Base-by-base conservation (phyloP, 1,139 yeast species). In the Suhomyces wounanorum region DNA sequence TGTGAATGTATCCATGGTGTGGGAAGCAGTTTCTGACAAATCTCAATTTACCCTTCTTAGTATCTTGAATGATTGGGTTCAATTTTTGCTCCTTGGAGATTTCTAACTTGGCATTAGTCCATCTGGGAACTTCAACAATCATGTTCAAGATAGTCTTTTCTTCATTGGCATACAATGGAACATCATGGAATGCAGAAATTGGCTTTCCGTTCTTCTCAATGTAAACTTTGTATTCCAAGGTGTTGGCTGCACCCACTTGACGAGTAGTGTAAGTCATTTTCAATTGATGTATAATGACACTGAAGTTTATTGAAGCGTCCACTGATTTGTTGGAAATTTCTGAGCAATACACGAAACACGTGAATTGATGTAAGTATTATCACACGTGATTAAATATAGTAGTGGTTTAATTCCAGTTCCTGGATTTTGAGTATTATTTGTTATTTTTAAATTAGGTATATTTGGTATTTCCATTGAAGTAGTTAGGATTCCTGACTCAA, bases 71-170 rank as follows among this genome's bases (percentile, higher is more conserved):
- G 56, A 94, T 92, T 54, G 99, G 99, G 75, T 94, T 94, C 64
- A 87, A 82, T 49, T 81, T 75, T 47, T 78, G 69, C 54, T 84
- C 87, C 73, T 85, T 89, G 63, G 87, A 82, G 63, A 94, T 89
- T 73, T 92, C 97, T 74, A 90, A 81, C 74, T 92, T 92, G 45
- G 96, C 97, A 70, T 91, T 92, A 56, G 95, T 82, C 96, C 96
- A 90, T 66, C 97, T 83, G 57, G 98, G 97, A 53, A 94, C 92
- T 70, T 94, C 99, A 39, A 90, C 95, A 50, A 94, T 79, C 91
- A 94, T 90, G 72, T 88, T 88, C 58, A 88, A 84, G 36, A 92
- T 81, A 48, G 83, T 82, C 59, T 76, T 75, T 54, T 77, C 81
- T 58, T 76, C 76, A 67, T 87, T 78, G 54, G 94, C 83, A 52